phyloP scores from a whole-genome alignment of 2,329 filamentous ascomycete genomes.

The Colletotrichum horii region DNA sequence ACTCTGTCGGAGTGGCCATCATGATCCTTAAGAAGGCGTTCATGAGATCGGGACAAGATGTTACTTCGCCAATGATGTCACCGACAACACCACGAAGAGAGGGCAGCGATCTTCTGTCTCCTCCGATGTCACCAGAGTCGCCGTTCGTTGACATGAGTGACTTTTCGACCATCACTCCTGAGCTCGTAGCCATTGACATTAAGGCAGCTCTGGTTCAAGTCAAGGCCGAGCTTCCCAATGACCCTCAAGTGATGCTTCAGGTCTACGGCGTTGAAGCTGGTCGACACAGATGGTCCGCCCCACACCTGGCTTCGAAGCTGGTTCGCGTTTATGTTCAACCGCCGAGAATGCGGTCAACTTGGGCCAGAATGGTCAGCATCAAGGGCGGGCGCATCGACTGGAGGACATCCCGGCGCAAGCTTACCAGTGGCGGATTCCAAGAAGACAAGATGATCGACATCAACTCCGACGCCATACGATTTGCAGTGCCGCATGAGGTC shows the following conservation, averaged over 20 bases:
- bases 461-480: slow-evolving; percentile 81
- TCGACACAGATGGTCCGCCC: slow-evolving; percentile 84
- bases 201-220: slow-evolving; percentile 83
- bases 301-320: slow-evolving; percentile 79
- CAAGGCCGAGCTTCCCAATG: slow-evolving; percentile 86
- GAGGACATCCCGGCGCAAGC: slow-evolving; percentile 75
- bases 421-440: slow-evolving; percentile 58
- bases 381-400: slow-evolving; percentile 83
- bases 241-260: slow-evolving; percentile 92
- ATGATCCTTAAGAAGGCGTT: slow-evolving; percentile 78
- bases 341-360: slow-evolving; percentile 80
- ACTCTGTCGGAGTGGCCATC: slow-evolving; percentile 82
- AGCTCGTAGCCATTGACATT: slow-evolving; percentile 82
- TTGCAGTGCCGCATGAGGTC: slow-evolving; percentile 90
- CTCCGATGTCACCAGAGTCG: slow-evolving; percentile 39
- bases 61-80: slow-evolving; percentile 23
- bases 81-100: slow-evolving; percentile 30
- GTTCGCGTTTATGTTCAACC: slow-evolving; percentile 87
- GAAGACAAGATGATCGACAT: slow-evolving; percentile 87
- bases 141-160: slow-evolving; percentile 33
- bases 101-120: slow-evolving; percentile 38
- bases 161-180: slow-evolving; percentile 45
- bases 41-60: slow-evolving; percentile 53
- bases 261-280: slow-evolving; percentile 83
- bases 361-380: slow-evolving; percentile 86